A percentile compares a stretch with the other conserved stretches of the same genome.
phyloP scores from a whole-genome alignment of 2,329 filamentous ascomycete genomes.

The Graphiopsis chlorocephala region DNA sequence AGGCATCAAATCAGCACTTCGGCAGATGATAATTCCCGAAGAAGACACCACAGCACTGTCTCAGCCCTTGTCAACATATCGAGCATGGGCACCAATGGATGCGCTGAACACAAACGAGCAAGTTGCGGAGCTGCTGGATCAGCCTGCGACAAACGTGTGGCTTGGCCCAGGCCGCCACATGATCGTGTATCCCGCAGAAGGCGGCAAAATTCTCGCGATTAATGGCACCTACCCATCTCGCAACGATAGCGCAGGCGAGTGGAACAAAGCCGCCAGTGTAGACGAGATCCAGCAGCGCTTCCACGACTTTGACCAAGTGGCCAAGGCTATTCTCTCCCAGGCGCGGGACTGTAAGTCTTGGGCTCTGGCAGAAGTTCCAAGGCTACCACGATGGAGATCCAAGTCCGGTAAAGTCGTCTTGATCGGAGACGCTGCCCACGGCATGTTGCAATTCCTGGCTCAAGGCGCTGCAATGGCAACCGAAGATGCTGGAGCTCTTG shows the following conservation, averaged over 20 bases:
- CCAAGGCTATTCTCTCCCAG: slow-evolving; percentile 24
- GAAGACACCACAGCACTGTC: slow-evolving; percentile 2
- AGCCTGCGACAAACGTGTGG: slow-evolving; percentile 13
- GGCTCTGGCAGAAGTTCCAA: slow-evolving; percentile 47
- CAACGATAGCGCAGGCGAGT: slow-evolving; percentile 8
- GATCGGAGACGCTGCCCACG: slow-evolving; percentile 41
- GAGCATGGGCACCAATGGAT: slow-evolving; percentile 8
- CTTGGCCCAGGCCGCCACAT: slow-evolving; percentile 11
- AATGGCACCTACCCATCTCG: slow-evolving; percentile 13
- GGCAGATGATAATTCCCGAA: slow-evolving; percentile 1
- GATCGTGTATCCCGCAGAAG: slow-evolving; percentile 10
- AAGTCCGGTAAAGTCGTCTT: slow-evolving; percentile 30
- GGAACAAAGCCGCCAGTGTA: slow-evolving; percentile 6
- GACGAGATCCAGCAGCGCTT: slow-evolving; percentile 11
- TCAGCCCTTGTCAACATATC: slow-evolving; percentile 4
- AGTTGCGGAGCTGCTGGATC: not conserved
- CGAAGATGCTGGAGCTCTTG: slow-evolving; percentile 12
- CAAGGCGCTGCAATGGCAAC: slow-evolving; percentile 10
- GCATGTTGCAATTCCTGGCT: slow-evolving; percentile 34
- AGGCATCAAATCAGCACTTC: slow-evolving; percentile 8
- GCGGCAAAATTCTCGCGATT: slow-evolving; percentile 8
- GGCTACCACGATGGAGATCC: slow-evolving; percentile 41
- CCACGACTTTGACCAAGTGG: slow-evolving; percentile 14
- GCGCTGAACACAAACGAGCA: not conserved
- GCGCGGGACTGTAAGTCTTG: slow-evolving; percentile 33